phyloP scores from a whole-genome alignment of 2,329 filamentous ascomycete genomes.

The Colletotrichum sp. region DNA sequence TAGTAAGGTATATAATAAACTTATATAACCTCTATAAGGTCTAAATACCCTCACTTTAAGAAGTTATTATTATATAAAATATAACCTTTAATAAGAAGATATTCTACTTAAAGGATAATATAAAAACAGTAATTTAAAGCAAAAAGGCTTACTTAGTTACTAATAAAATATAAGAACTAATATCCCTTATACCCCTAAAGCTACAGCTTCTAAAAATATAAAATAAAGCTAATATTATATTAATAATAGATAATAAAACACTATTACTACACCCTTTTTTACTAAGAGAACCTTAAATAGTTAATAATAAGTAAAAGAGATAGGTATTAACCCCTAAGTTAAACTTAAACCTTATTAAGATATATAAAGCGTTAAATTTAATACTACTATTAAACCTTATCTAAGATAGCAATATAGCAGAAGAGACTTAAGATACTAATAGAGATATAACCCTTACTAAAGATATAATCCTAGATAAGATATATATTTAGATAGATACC shows the following conservation, averaged over 20 bases:
- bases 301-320: neutral
- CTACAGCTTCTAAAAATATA: too few species aligned
- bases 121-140: too few species aligned
- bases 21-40: too few species aligned
- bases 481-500: neutral
- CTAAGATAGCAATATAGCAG: neutral
- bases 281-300: too few species aligned
- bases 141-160: too few species aligned
- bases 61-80: neutral
- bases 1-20: neutral
- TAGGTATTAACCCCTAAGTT: neutral
- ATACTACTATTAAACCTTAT: neutral
- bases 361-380: neutral
- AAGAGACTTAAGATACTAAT: neutral
- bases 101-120: too few species aligned
- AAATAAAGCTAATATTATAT: too few species aligned
- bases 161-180: too few species aligned
- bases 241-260: too few species aligned
- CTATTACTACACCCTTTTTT: too few species aligned
- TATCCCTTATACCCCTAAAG: accelerated
- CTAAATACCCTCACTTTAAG: too few species aligned
- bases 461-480: neutral
- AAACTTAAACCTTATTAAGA: neutral
- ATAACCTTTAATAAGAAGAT: neutral
- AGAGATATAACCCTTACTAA: neutral